These are phyloP conservation scores for Bertia moriformis DNA, from an alignment of 2,329 filamentous ascomycete species.

Conservation along the genomic window DNA sequence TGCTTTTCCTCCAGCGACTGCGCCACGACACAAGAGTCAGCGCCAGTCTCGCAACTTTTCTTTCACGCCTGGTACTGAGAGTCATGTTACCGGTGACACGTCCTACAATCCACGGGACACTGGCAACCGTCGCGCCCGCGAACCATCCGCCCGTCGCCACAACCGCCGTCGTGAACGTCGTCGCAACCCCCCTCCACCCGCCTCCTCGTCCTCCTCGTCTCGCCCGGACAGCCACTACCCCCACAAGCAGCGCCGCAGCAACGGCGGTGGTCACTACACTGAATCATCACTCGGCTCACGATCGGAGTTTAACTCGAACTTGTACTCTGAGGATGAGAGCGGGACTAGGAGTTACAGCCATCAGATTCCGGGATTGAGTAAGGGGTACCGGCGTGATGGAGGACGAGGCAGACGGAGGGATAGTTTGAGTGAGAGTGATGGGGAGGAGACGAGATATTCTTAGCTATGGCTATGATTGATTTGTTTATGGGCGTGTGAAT, in stretches of 20 bases:
- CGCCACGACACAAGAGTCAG: too few relatives aligned
- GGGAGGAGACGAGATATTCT: not conserved
- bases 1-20: too few relatives aligned
- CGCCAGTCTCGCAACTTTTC: conserved; percentile 23
- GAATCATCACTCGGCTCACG: not conserved
- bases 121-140: not conserved
- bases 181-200: conserved; percentile 22
- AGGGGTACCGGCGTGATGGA: not conserved
- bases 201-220: conserved; percentile 6
- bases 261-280: not conserved
- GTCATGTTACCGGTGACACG: conserved; percentile 20
- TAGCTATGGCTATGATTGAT: too few relatives aligned
- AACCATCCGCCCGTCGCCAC: conserved; percentile 20
- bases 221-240: not conserved
- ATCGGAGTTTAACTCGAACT: conserved; percentile 8
- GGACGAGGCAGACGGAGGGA: not conserved
- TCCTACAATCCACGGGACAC: conserved; percentile 2
- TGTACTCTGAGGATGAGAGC: conserved; percentile 26
- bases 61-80: conserved; percentile 31
- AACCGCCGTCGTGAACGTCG: conserved; percentile 36
- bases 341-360: conserved; percentile 17
- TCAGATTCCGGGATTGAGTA: conserved; percentile 12
- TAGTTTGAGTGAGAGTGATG: not conserved
- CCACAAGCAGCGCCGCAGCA: not conserved
- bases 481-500: too few relatives aligned